phyloP scores from a whole-genome alignment of 176 grass and related monocot species.

The Aegilops speltoides region DNA sequence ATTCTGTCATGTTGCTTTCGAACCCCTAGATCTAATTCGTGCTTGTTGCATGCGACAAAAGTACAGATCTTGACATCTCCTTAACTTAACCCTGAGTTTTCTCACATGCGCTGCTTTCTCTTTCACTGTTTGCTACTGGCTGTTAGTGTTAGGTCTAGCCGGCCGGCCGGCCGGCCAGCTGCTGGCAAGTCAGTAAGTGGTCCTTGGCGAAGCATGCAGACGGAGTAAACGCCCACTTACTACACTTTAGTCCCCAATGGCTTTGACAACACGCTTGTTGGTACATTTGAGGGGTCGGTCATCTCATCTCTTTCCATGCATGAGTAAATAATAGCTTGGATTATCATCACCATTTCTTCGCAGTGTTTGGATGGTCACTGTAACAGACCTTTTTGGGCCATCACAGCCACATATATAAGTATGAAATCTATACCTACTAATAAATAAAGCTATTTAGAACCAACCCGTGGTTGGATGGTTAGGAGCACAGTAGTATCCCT shows the following conservation, averaged over 20 bases:
- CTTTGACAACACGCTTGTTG: constrained; percentile 32
- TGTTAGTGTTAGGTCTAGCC: not conserved
- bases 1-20: not conserved
- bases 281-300: not conserved
- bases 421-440: too few species aligned
- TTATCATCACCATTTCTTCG: too few species aligned
- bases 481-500: too few species aligned
- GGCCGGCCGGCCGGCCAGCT: not conserved
- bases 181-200: not conserved
- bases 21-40: not conserved
- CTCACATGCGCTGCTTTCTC: not conserved
- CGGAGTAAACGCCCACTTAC: constrained; percentile 21
- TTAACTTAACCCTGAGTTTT: not conserved
- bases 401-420: too few species aligned
- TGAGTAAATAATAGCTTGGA: not conserved
- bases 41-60: not conserved
- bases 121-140: not conserved
- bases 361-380: too few species aligned
- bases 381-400: too few species aligned
- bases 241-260: not conserved
- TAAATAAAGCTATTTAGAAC: too few species aligned
- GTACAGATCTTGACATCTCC: not conserved
- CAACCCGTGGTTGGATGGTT: too few species aligned
- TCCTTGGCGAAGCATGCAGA: not conserved
- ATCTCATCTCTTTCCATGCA: not conserved